Base-by-base conservation (phyloP, 2,329 filamentous ascomycete species). In the Cladosporium sp. region DNA sequence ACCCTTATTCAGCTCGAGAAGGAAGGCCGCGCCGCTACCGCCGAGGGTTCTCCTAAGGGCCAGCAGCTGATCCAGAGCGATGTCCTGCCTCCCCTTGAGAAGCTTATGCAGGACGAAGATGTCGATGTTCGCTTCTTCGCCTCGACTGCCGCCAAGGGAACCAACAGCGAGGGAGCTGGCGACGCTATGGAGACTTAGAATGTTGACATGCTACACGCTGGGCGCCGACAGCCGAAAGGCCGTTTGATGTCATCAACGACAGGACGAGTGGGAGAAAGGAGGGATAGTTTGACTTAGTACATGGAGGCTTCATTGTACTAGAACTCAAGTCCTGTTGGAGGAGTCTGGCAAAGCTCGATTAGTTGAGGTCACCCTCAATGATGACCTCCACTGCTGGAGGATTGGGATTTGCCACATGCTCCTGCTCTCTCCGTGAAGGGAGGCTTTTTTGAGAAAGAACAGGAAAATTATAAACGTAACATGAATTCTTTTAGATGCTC, bases 51-150 rank as follows among this genome's bases (percentile, higher is more conserved):
- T 38, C 48, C 59, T 18, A 59, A 60, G 55, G 65, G 65, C 30
- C 57, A 64, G 38, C 58, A 63, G 43, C 55, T 67, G 7, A 63
- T 68, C 47, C 55, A 60, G 43, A 61, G 64, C 29, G 85, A 88
- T 65, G 85, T 97, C 66, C 73, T 95, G 65, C 91, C 92, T 20
- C 92, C 89, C 67, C 74, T 98, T 61, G 87, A 92, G 76, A 96
- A 96, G 77, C 78, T 98, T 64, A 91, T 96, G 76, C 87, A 92
- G 73, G 93, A 98, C 67, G 88, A 94, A 59, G 93, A 98, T 73
- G 92, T 97, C 60, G 93, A 98, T 73, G 93, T 98, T 64, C 84
- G 93, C 69, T 98, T 92, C 77, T 98, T 95, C 73, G 93, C 93
- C 57, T 95, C 90, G 55, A 94, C 88, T 57, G 92, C 93, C 42